A percentile compares a stretch with the other conserved stretches of the same genome.
Conservation (phyloP, 176 grass and related monocot genomes). For the Carex scoparia region DNA sequence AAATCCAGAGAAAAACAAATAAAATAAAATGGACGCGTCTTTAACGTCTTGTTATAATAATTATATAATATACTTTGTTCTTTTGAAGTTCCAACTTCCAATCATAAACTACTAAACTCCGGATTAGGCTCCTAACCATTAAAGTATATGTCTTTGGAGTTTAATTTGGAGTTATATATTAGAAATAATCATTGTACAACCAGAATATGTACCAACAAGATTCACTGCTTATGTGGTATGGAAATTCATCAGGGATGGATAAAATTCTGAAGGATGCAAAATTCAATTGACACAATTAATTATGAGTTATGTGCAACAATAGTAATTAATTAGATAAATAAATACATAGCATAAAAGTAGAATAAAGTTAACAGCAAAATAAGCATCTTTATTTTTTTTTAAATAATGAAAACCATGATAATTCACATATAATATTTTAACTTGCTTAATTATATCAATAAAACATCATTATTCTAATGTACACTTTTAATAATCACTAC, state of each 20-base stretch:
- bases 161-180: neutral
- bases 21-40: neutral
- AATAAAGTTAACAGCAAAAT: no score
- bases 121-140: slow-evolving; percentile 7
- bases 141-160: neutral
- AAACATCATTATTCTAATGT: no score
- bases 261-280: neutral
- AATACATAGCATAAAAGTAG: no score
- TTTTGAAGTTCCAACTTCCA: slow-evolving; percentile 11
- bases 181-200: neutral
- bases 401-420: no score
- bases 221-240: neutral
- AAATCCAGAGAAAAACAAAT: neutral
- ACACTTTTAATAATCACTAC: no score
- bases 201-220: slow-evolving; percentile 11
- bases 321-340: no score
- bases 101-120: slow-evolving; percentile 21
- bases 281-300: neutral
- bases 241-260: neutral
- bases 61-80: neutral
- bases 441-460: no score
- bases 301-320: no score
- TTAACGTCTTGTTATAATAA: neutral
- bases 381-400: no score
- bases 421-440: no score